phyloP scores from a whole-genome alignment of 352 stramenopile genomes.

The Pythium myriotylum region DNA sequence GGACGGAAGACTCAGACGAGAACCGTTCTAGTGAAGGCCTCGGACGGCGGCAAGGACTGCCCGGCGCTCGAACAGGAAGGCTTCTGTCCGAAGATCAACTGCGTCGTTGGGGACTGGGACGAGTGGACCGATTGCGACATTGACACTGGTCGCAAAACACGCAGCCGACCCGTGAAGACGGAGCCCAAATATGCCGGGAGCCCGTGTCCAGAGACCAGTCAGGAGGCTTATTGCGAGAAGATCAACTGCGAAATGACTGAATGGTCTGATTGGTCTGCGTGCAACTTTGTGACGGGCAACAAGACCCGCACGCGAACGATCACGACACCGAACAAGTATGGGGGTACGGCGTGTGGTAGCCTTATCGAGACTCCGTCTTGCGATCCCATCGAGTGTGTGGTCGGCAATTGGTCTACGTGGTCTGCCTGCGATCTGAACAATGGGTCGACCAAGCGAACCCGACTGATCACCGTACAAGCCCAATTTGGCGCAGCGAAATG shows the following conservation, averaged over 20 bases:
- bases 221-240: conserved; percentile 33
- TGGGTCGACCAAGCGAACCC: conserved; percentile 33
- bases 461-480: conserved; percentile 33
- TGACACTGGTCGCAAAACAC: conserved; percentile 42
- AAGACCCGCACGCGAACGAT: conserved; percentile 48
- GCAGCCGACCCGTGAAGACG: conserved; percentile 31
- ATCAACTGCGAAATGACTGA: conserved; percentile 34
- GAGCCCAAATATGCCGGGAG: conserved; percentile 37
- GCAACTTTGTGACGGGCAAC: conserved; percentile 40
- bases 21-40: conserved; percentile 37
- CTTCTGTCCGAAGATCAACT: conserved; percentile 49
- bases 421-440: conserved; percentile 34
- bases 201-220: conserved; percentile 11
- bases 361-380: conserved; percentile 31
- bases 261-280: conserved; percentile 45
- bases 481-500: conserved; percentile 37
- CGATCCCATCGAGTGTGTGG: conserved; percentile 39
- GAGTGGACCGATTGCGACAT: conserved; percentile 56
- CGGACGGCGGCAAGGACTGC: conserved; percentile 44
- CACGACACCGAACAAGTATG: conserved; percentile 26
- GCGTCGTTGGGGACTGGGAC: conserved; percentile 48
- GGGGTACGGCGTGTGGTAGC: conserved; percentile 26
- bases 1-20: conserved; percentile 39
- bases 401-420: conserved; percentile 39
- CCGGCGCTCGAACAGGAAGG: conserved; percentile 36